phyloP scores from a whole-genome alignment of 2,329 filamentous ascomycete genomes.

The Scorias spongiosa region DNA sequence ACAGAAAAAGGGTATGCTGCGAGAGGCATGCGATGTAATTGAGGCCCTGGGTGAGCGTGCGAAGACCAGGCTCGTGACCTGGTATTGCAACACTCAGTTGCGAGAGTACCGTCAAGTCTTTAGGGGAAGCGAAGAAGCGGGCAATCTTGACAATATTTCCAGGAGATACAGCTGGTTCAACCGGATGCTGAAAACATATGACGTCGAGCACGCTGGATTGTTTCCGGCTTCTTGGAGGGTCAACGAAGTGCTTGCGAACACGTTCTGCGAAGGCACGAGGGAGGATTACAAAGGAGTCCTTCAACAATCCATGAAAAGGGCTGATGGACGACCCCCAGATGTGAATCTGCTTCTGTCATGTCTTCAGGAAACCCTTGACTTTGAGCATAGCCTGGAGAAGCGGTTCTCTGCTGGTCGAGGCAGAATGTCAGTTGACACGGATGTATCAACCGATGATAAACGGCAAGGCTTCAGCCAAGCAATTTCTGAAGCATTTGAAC shows the following conservation, averaged over 20 bases:
- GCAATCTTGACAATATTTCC: conserved; percentile 90
- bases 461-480: conserved; percentile 69
- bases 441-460: conserved; percentile 60
- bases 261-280: conserved; percentile 87
- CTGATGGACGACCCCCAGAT: conserved; percentile 66
- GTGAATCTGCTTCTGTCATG: conserved; percentile 81
- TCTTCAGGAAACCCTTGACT: conserved; percentile 89
- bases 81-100: conserved; percentile 96
- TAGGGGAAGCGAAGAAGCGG: conserved; percentile 88
- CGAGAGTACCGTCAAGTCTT: conserved; percentile 94
- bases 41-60: conserved; percentile 86
- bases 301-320: conserved; percentile 67
- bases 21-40: conserved; percentile 85
- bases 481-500: conserved; percentile 93
- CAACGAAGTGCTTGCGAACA: conserved; percentile 74
- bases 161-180: conserved; percentile 93
- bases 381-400: conserved; percentile 80
- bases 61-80: conserved; percentile 66
- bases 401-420: conserved; percentile 53
- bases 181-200: conserved; percentile 86
- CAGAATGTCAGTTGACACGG: conserved; percentile 69
- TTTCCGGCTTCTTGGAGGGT: conserved; percentile 84
- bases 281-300: conserved; percentile 93
- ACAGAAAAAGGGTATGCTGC: conserved; percentile 52
- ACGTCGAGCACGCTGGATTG: conserved; percentile 77